Conservation (phyloP, 2,329 filamentous ascomycete genomes). For the Nemania sp. region DNA sequence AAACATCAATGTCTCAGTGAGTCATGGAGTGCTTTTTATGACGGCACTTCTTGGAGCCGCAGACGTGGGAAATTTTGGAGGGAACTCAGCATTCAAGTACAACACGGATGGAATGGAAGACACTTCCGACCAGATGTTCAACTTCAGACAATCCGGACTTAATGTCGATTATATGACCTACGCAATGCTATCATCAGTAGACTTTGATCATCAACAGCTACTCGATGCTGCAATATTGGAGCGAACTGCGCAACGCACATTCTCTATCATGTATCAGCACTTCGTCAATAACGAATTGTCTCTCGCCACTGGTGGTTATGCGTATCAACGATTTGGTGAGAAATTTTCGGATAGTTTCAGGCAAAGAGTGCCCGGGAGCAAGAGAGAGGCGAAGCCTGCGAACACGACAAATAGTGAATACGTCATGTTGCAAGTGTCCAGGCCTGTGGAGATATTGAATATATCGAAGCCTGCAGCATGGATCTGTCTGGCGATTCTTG, state of each 20-base stretch:
- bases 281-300: constrained; percentile 4
- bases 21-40: constrained; percentile 8
- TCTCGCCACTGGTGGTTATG: background rate
- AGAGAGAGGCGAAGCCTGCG: background rate
- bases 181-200: constrained; percentile 1
- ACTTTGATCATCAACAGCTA: constrained; percentile 1
- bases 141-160: background rate
- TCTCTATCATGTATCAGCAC: constrained; percentile 4
- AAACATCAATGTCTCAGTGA: constrained; percentile 1
- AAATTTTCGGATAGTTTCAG: constrained; percentile 1
- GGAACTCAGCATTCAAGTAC: background rate
- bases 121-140: constrained; percentile 4
- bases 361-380: background rate
- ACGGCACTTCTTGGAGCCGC: constrained; percentile 1
- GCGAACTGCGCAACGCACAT: background rate
- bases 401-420: background rate
- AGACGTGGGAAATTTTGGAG: constrained; percentile 2
- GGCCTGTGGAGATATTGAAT: constrained; percentile 1
- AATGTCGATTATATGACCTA: constrained; percentile 13
- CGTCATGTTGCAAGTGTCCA: background rate
- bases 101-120: background rate
- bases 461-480: constrained; percentile 4
- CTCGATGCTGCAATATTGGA: background rate
- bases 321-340: constrained; percentile 1
- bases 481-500: constrained; percentile 2